Evolutionary conservation across 1,284 basidiomycete genomes (phyloP), one percentile per base, ranked within the genome.

Genomic region (Cutaneotrichosporon sp.): DNA sequence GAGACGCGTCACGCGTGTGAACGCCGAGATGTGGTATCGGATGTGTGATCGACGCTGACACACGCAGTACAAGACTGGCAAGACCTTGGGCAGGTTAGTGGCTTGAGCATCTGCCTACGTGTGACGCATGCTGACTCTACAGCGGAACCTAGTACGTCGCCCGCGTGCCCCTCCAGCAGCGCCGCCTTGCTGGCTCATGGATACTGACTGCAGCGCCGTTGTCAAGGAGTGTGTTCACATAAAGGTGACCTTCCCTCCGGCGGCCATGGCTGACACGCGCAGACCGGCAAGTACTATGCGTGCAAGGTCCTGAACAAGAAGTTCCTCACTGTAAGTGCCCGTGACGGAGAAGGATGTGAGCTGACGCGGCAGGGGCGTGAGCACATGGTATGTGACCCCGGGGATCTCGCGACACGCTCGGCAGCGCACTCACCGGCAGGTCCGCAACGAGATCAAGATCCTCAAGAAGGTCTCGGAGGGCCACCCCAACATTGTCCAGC

Each of bases 401-500:
- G 18, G 13, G 29, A 47, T 10, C 11, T 56, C 18, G 16, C 38
- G 33, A 54, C 29, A 42, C 25, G n/a, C 31, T 18, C 14, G 20
- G 13, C 33, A 22, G 13, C 18, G 14, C 58, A 54, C 51, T 53
- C 34, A 53, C 34, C 13, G 13, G 13, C 29, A 95, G 92, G 92
- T 97, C 59, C 87, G 95, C 58, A 99, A 99, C 73, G 95, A 99
- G 81, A 99, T 99, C 70, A 86, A 89, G 7, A 94, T 98, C 6
- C 83, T 99, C 72, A 99, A 99, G 82, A 87, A 87, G 69, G 89
- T 98, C 53, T 98, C 95, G 14, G 93, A 90, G 62, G 92, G 93
- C 8, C 87, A 98, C 80, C 80, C 78, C 25, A 95, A 95, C 79
- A 89, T 95, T 66, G 92, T 95, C 57, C 92, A 90, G 13, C 82